Base-by-base conservation (phyloP, 345 rosid genomes). In the Eucalyptus brandiana region DNA sequence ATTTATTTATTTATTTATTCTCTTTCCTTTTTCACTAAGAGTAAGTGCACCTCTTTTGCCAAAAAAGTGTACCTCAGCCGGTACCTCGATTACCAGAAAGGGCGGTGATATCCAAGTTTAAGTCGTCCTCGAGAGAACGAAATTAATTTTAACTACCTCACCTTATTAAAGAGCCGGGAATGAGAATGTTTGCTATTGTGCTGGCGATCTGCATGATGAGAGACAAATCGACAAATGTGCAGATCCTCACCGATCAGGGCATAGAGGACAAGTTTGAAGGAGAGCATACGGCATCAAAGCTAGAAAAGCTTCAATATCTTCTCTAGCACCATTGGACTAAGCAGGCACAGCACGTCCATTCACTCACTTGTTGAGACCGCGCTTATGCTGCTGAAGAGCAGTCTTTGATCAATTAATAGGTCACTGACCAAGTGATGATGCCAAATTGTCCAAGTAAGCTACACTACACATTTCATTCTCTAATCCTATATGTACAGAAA, bases 231-330 rank as follows among this genome's bases (percentile, higher is more conserved):
- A 88, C 47, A 53, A 94, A 90, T 87, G 88, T 91, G 26, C 51
- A 21, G 16, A 89, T 89, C 65, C 94, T 95, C 81, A 92, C 89
- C 88, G 89, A 92, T 4, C 88, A 93, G 86, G 93, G 96, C 32
- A 80, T 96, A 93, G 95, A 96, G 91, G 89, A 87, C 87, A 95
- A 93, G 92, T 91, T 96, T n/a, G 94, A 93, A 62, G 88, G 89
- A 87, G 97, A 94, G 48, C 97, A 94, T 88, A 94, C 96, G 53
- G 94, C 99, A 23, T 91, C 95, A 32, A 97, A 96, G 93, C 89
- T 96, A 15, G 99, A 96, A 90, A 49, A 96, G 92, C 94, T 96
- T 96, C 90, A 95, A 93, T 88, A 90, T 96, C 42, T 96, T 97
- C 95, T 96, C 96, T 1, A 96, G 97, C 50, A 92, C 93, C 58